phyloP scores from a whole-genome alignment of 345 rosid genomes.

The Pugionium dolabratum region DNA sequence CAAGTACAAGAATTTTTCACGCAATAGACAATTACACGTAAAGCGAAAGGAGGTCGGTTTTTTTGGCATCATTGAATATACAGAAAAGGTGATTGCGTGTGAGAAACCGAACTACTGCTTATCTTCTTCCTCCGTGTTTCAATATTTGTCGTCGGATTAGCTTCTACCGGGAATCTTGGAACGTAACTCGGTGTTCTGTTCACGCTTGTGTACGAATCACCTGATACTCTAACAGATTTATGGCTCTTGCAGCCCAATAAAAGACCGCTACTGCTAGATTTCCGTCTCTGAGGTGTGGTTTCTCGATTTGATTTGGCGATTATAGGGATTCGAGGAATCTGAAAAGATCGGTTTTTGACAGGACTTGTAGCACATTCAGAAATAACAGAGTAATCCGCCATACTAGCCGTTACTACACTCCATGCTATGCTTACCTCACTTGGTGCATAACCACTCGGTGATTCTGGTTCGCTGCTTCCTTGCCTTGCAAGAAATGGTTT shows the following conservation, averaged over 20 bases:
- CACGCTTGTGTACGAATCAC: constrained; percentile 49
- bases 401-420: constrained; percentile 89
- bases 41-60: constrained; percentile 5
- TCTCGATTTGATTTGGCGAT: constrained; percentile 30
- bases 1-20: neutral
- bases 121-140: constrained; percentile 41
- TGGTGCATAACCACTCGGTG: constrained; percentile 71
- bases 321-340: constrained; percentile 34
- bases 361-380: constrained; percentile 61
- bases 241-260: constrained; percentile 74
- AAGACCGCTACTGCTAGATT: constrained; percentile 44
- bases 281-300: constrained; percentile 38
- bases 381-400: constrained; percentile 62
- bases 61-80: constrained; percentile 42
- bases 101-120: constrained; percentile 42
- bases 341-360: constrained; percentile 39
- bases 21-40: constrained; percentile 28
- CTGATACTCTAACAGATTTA: constrained; percentile 63
- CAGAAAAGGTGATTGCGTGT: constrained; percentile 45
- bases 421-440: constrained; percentile 89
- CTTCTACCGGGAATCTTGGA: constrained; percentile 50
- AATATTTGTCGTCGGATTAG: constrained; percentile 40
- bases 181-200: constrained; percentile 42
- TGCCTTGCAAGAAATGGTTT: constrained; percentile 60
- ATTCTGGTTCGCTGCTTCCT: constrained; percentile 51